Evolutionary conservation across 768 basidiomycete species (phyloP).

Genomic region (Mycena belliarum): DNA sequence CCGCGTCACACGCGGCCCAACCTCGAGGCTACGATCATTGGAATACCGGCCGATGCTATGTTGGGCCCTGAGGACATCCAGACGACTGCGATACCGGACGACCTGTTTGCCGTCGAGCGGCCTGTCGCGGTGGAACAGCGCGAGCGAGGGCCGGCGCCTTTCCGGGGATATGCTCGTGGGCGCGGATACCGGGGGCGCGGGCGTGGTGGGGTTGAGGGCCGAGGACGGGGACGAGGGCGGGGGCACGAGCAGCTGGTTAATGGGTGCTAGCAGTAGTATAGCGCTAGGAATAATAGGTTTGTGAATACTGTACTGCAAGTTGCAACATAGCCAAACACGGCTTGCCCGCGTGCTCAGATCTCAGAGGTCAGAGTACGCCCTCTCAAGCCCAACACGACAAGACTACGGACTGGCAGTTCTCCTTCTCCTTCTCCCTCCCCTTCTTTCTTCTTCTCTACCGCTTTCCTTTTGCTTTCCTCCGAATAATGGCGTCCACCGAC

Average conservation of each 20-base stretch:
- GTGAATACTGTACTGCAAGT: too few species aligned
- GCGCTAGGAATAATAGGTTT: background rate
- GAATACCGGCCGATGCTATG: background rate
- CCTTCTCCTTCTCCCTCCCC: conserved; percentile 27
- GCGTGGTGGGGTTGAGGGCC: conserved; percentile 7
- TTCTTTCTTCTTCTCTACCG: conserved; percentile 25
- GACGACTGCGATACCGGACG: conserved; percentile 15
- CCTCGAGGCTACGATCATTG: conserved; percentile 1
- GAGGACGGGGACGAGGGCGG: conserved; percentile 18
- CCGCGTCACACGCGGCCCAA: conserved; percentile 19
- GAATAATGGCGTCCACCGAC: conserved; percentile 13
- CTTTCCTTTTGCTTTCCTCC: conserved; percentile 13
- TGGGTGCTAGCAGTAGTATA: too few species aligned
- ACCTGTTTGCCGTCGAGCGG: conserved; percentile 17
- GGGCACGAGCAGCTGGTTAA: too few species aligned
- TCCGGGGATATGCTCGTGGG: conserved; percentile 5
- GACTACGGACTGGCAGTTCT: conserved; percentile 29
- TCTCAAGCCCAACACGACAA: too few species aligned
- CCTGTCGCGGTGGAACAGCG: background rate
- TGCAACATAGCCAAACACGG: too few species aligned
- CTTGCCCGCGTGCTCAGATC: too few species aligned
- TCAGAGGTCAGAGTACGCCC: too few species aligned
- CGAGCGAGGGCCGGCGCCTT: background rate
- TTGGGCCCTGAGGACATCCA: conserved; percentile 18
- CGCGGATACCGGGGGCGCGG: conserved; percentile 18